phyloP scores from a whole-genome alignment of 108 stramenopile species.

The Chaetoceros tenuissimus region DNA sequence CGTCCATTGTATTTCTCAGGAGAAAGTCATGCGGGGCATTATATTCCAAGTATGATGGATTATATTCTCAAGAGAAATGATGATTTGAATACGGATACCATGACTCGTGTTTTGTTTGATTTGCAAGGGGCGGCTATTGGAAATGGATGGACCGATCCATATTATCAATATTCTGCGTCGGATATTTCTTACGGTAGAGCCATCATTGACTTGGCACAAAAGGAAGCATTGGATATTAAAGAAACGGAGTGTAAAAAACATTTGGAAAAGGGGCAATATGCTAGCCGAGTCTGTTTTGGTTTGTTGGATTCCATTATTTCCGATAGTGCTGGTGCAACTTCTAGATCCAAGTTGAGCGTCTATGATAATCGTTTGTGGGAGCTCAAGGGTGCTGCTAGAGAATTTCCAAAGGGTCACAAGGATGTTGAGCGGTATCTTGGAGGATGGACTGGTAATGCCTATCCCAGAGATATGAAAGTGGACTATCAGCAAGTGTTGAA shows the following conservation, averaged over 20 bases:
- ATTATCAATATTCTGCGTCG: conserved; percentile 83
- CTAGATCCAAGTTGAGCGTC: conserved; percentile 34
- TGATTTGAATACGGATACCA: not conserved
- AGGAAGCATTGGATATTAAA: conserved; percentile 42
- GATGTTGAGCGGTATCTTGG: conserved; percentile 79
- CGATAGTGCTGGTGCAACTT: conserved; percentile 4
- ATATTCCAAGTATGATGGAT: conserved; percentile 91
- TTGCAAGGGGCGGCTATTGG: conserved; percentile 33
- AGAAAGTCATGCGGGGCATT: conserved; percentile 94
- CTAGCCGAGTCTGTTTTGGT: conserved; percentile 47
- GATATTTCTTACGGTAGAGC: conserved; percentile 83
- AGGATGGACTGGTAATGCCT: conserved; percentile 8
- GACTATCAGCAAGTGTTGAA: conserved; percentile 31
- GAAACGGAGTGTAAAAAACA: conserved; percentile 58
- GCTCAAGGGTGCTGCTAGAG: conserved; percentile 17
- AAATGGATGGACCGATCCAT: conserved; percentile 90
- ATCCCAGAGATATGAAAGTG: not conserved
- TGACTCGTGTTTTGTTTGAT: not conserved
- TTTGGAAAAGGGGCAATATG: conserved; percentile 42
- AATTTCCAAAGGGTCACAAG: conserved; percentile 87
- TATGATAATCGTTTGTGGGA: conserved; percentile 70
- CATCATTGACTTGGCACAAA: conserved; percentile 69
- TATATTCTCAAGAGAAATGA: conserved; percentile 76
- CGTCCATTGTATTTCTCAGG: conserved; percentile 86
- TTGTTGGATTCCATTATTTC: conserved; percentile 68